Base-by-base conservation (phyloP, 2,329 filamentous ascomycete species). In the Ceratocystis alfenasii region DNA sequence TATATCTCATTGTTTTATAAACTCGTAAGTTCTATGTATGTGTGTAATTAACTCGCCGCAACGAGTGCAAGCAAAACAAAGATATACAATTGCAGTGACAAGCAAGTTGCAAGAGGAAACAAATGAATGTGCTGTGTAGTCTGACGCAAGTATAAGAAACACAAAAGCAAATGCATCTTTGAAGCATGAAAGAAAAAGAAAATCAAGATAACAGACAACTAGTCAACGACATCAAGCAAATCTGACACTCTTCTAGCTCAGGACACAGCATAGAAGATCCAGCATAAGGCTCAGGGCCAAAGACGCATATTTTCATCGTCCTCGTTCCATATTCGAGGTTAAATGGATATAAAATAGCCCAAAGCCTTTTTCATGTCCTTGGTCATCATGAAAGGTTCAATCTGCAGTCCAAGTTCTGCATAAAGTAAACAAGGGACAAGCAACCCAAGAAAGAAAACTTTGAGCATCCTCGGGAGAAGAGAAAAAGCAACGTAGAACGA, bases 11-110 rank as follows among this genome's bases (percentile, higher is more conserved):
- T 33, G 20, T 15, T 59, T 17, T 59, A 59, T 59, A 59, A 59
- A 59, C 55, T 59, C 20, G 10, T 36, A 59, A 33, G 55, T 59
- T 59, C 55, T 59, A 59, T 59, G 48, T 48, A 25, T 59, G 48
- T 48, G 50, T 59, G 25, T 20, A 59, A 36, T 59, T 59, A 36
- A 36, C 30, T 59, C 17, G n/a, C 48, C 8, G 17, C 25, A 36
- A n/a, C 15, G 10, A 36, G 30, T n/a, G 15, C 15, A 30, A 15
- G 12, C 53, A 15, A 57, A 30, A 57, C 33, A 36, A 36, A 36
- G 33, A 36, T 10, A 36, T 36, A 8, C 10, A 8, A 10, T 36
- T 36, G 10, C 10, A 10, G 33, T 12, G 33, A 10, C 33, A 36
- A 10, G 8, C 8, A 25, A 53, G 20, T 8, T 17, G 45, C 45